Conservation (phyloP, 1,284 basidiomycete species). For the Puccinia hordei region DNA sequence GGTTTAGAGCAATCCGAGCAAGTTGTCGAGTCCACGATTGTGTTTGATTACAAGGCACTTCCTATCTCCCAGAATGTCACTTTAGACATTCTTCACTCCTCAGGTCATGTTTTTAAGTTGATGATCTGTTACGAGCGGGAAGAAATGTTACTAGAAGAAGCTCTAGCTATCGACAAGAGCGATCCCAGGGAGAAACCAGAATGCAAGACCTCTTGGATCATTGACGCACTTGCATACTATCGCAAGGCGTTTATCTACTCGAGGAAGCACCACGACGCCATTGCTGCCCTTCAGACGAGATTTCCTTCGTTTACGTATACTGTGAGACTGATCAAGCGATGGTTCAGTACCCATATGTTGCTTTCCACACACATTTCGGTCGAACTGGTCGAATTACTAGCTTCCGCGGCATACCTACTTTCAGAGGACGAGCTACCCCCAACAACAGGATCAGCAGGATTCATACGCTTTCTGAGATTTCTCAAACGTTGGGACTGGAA, state of each 20-base stretch:
- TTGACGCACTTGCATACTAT: constrained; percentile 70
- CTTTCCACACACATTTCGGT: constrained; percentile 69
- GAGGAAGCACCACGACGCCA: constrained; percentile 80
- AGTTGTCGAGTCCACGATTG: constrained; percentile 62
- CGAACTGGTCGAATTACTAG: constrained; percentile 82
- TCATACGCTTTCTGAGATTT: constrained; percentile 73
- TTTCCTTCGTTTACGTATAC: constrained; percentile 79
- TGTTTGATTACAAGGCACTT: constrained; percentile 61
- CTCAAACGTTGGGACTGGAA: constrained; percentile 78
- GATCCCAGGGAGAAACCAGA: constrained; percentile 56
- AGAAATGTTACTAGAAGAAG: constrained; percentile 71
- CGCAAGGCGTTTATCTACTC: constrained; percentile 72
- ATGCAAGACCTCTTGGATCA: constrained; percentile 61
- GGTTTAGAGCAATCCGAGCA: constrained; percentile 66
- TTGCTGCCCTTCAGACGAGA: constrained; percentile 77
- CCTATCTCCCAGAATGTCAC: constrained; percentile 71
- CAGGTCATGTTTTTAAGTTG: constrained; percentile 84
- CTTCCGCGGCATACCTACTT: constrained; percentile 66
- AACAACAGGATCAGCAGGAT: constrained; percentile 67
- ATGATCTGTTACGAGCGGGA: constrained; percentile 88
- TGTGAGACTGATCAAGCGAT: constrained; percentile 84
- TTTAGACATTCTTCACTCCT: constrained; percentile 75
- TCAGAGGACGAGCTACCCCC: constrained; percentile 59
- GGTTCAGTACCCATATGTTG: constrained; percentile 88
- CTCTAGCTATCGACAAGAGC: constrained; percentile 63